phyloP scores from a whole-genome alignment of 2,329 filamentous ascomycete species.

The Mollisia scopiformis region DNA sequence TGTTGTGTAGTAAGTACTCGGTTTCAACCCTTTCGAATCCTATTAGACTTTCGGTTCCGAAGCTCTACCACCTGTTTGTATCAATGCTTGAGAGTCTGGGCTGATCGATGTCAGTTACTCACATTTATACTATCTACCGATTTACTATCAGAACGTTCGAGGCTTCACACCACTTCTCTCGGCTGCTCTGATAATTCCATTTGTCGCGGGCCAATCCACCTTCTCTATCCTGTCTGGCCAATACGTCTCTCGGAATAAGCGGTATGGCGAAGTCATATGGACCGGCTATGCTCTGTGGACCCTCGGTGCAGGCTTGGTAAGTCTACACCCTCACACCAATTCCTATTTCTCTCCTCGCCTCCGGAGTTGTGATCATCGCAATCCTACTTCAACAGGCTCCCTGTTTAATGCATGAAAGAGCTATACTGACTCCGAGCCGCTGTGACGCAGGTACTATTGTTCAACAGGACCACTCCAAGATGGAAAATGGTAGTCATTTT shows the following conservation, averaged over 20 bases:
- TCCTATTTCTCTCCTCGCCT: too few relatives aligned
- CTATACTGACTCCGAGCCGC: too few relatives aligned
- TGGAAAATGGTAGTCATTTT: constrained; percentile 54
- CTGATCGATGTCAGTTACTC: constrained; percentile 42
- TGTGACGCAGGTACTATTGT: too few relatives aligned
- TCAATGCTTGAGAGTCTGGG: neutral
- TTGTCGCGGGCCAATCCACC: constrained; percentile 50
- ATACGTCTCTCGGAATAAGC: constrained; percentile 53
- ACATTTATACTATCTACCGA: constrained; percentile 60
- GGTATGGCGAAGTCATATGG: constrained; percentile 63
- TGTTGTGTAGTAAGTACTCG: constrained; percentile 46
- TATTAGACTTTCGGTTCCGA: neutral
- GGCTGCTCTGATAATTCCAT: constrained; percentile 52
- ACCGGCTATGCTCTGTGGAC: constrained; percentile 40
- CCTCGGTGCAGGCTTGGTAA: constrained; percentile 55
- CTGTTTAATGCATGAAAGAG: too few relatives aligned
- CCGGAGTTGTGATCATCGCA: too few relatives aligned
- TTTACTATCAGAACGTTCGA: constrained; percentile 62
- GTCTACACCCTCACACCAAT: too few relatives aligned
- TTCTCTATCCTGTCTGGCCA: constrained; percentile 46
- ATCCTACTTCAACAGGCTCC: too few relatives aligned
- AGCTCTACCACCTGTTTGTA: neutral
- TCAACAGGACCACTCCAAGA: constrained; percentile 46
- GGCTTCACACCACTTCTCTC: constrained; percentile 43
- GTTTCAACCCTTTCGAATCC: neutral